A percentile compares a stretch with the other conserved stretches of the same genome.
Conservation (phyloP, 495 filamentous ascomycete species). For the Immersiella caudata region DNA sequence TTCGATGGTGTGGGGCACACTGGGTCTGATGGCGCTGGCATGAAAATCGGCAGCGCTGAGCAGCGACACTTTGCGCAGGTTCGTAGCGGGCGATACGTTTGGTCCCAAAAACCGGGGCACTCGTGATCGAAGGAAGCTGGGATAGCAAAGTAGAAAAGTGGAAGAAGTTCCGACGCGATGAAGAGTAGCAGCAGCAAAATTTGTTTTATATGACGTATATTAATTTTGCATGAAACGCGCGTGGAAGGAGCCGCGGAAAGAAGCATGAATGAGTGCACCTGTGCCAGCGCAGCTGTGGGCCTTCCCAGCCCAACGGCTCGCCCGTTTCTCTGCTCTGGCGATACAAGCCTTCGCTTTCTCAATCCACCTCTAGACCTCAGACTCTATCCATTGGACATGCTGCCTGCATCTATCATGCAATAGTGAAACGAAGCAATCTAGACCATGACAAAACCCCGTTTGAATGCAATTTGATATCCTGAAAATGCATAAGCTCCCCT, state of each 20-base stretch:
- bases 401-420: neutral
- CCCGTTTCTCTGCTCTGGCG: neutral
- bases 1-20: neutral
- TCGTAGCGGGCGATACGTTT: neutral
- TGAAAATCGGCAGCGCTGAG: neutral
- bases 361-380: neutral
- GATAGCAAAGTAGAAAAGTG: neutral
- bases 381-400: neutral
- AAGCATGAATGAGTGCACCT: neutral
- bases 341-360: neutral
- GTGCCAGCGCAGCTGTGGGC: neutral
- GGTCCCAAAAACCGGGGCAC: neutral
- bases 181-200: neutral
- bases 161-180: neutral
- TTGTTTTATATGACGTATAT: neutral
- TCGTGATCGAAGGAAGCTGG: neutral
- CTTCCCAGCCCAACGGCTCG: neutral
- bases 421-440: neutral
- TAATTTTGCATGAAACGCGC: slow-evolving; percentile 4
- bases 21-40: neutral
- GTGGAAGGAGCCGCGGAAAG: neutral
- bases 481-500: neutral
- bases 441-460: neutral
- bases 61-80: neutral
- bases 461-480: slow-evolving; percentile 6